Base-by-base conservation (phyloP, 305 asterid species). In the Ruellia speciosa region DNA sequence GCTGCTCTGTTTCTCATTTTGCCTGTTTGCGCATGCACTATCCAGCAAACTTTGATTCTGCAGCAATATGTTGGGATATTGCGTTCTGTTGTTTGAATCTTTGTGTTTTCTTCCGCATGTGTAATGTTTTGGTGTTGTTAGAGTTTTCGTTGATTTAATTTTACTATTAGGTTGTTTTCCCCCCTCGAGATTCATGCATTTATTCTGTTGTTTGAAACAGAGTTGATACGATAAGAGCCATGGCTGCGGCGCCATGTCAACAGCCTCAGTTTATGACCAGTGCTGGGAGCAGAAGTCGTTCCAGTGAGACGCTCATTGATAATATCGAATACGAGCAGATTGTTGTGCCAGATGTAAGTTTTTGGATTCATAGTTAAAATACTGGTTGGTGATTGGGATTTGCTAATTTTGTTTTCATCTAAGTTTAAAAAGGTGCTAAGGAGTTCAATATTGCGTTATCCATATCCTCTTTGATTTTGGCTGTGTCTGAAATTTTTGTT, bases 281-380 rank as follows among this genome's bases (percentile, higher is more conserved):
- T 54, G 52, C 56, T 18, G 81, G 62, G 37, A 74, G 67, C 57
- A 72, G 77, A 67, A 81, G 70, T 16, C 77, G 65, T 61, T 79
- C 93, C 34, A 76, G 76, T 66, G 86, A 85, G 39, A 70, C 87
- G 5, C 80, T 86, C 41, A 82, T 79, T 46, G 97, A 90, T 5
- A 63, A 83, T 52, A 87, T 83, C 60, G 97, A 90, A 58, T 83
- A 81, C 62, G 82, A 87, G 62, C 96, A 87, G 75, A 87, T 90
- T 75, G 89, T 85, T 31, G 95, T 90, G 5, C 74, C 97, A 16
- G 90, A 85, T 46, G 97, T 85, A 66, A 76, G 92, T 64, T 19
- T 56, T 34, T 48, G 10, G 0, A 11, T 14, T 34, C 14, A 13
- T 8, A 11, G 33, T 37, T 33, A 14, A 5, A 5, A 49, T n/a